phyloP scores from a whole-genome alignment of 345 rosid species.

The Excoecaria agallocha region DNA sequence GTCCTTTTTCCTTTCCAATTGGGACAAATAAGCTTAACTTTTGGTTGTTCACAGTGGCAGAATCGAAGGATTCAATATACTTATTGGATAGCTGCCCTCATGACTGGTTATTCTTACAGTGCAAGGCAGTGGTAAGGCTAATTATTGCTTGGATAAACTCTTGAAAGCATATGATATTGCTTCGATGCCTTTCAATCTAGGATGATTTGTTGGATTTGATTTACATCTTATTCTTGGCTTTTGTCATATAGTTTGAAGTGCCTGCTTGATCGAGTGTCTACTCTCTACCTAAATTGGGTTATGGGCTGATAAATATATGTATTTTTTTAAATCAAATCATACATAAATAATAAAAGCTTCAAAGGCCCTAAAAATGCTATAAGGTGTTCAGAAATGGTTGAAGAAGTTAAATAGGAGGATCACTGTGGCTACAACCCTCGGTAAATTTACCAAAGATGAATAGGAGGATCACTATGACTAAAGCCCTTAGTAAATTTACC shows the following conservation, averaged over 20 bases:
- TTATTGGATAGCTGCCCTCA: conserved; percentile 89
- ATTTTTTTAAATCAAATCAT: too few relatives aligned
- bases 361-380: too few relatives aligned
- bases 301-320: too few relatives aligned
- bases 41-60: conserved; percentile 66
- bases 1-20: background rate
- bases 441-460: background rate
- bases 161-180: conserved; percentile 3
- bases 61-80: conserved; percentile 79
- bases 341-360: too few relatives aligned
- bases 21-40: conserved; percentile 16
- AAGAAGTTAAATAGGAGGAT: background rate
- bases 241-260: background rate
- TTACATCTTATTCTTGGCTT: background rate
- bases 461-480: too few relatives aligned
- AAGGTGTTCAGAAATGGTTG: too few relatives aligned
- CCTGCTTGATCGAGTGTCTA: background rate
- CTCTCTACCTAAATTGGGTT: background rate
- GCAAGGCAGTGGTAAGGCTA: conserved; percentile 97
- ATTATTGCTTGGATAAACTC: background rate
- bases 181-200: background rate
- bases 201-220: background rate
- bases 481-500: too few relatives aligned
- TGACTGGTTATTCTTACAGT: conserved; percentile 93
- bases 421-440: background rate